Percentiles rank a stretch among this genome's conserved stretches.
phyloP scores from a whole-genome alignment of 495 filamentous ascomycete species.

The Penicillium lagena region DNA sequence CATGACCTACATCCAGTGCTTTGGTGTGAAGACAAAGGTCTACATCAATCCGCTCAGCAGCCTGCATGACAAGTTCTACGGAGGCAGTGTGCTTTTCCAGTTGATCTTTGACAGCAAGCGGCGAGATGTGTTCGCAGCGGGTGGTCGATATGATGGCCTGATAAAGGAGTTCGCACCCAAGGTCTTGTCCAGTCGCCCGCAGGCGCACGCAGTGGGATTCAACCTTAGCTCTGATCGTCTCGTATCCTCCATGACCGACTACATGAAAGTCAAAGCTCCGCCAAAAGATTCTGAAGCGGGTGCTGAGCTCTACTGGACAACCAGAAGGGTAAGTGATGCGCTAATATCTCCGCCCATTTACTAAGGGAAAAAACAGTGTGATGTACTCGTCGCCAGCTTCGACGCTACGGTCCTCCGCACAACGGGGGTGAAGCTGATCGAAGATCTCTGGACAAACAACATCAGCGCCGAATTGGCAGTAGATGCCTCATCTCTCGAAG shows the following conservation, averaged over 20 bases:
- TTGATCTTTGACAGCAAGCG: constrained; percentile 85
- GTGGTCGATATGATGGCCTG: constrained; percentile 85
- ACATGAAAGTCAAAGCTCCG: constrained; percentile 59
- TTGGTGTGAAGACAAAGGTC: constrained; percentile 69
- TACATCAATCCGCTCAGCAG: constrained; percentile 83
- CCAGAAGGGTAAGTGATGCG: constrained; percentile 51
- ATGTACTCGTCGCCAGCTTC: constrained; percentile 84
- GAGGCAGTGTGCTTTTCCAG: constrained; percentile 81
- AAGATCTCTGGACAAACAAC: constrained; percentile 73
- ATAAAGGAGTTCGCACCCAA: constrained; percentile 50
- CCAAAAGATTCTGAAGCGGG: constrained; percentile 55
- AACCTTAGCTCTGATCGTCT: constrained; percentile 85
- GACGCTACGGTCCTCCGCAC: constrained; percentile 71
- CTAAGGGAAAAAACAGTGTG: constrained; percentile 51
- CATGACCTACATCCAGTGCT: constrained; percentile 65
- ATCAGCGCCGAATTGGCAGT: constrained; percentile 88
- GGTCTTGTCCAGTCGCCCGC: constrained; percentile 28
- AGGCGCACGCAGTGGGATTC: constrained; percentile 79
- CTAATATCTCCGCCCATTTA: not conserved
- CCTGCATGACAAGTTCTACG: constrained; percentile 89
- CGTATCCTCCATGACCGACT: constrained; percentile 56
- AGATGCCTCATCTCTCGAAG: constrained; percentile 66
- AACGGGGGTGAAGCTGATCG: constrained; percentile 64
- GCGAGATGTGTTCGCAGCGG: constrained; percentile 83
- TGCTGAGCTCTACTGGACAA: constrained; percentile 49